Evolutionary conservation across 768 basidiomycete species (phyloP), one percentile per base, ranked within the genome.

Genomic region (Phylloporus rhodoxanthus): DNA sequence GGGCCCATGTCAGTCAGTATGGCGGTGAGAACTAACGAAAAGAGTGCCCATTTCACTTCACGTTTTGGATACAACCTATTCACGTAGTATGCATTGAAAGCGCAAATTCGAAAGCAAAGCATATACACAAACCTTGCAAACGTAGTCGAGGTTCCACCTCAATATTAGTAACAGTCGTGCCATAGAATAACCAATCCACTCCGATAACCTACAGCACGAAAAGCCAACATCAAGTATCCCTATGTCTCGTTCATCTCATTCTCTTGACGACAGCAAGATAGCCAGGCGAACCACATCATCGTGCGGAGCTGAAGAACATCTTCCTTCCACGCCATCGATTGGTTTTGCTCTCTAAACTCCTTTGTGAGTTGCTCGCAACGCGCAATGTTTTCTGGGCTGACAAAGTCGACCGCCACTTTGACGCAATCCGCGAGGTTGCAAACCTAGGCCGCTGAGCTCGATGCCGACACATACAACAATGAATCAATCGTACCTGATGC

Each of bases 241-340:
- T 60, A 56, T 8, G 54, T 64, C 53, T 69, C 66, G 37, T 58
- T 68, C 66, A 69, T 69, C 51, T 72, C 67, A 51, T 65, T 72
- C 54, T 78, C 76, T 55, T 77, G 74, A 41, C 72, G 72, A 47
- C 65, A 65, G 52, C 85, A 85, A 42, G 85, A 85, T 58, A 87
- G 69, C 91, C 91, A 93, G 29, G 88, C 85, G 60, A 88, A 94
- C 87, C 91, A 92, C 81, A 96, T 85, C 82, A 92, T 92, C 50
- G 85, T 88, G 50, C 86, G 77, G 53, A 96, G 74, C 70, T 94
- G 91, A 58, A 97, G 73, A 5, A 95, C 88, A 62, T 97, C 94
- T 64, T 91, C 87, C 68, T 94, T 93, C 94, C 94, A 97, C 37
- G 78, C 84, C 74, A 82, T 82, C 44, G 79, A 79, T 65, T 85